Percentiles rank a stretch among this genome's conserved stretches.
Conservation (phyloP, 768 basidiomycete genomes). For the Hypholoma fasciculare region DNA sequence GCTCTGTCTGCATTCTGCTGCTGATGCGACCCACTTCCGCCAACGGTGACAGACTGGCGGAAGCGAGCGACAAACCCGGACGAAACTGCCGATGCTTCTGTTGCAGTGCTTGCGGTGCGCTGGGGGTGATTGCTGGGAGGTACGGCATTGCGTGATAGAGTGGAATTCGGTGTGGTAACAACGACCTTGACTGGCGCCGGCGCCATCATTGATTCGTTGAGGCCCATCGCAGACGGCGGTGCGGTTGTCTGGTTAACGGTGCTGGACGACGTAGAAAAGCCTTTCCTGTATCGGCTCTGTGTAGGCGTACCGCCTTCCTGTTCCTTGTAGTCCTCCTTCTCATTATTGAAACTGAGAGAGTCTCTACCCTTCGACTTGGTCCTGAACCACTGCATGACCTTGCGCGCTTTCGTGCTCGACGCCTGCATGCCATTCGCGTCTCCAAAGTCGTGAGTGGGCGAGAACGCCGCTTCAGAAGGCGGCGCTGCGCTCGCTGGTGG, state of each 20-base stretch:
- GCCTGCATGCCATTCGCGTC: constrained; percentile 48
- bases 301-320: constrained; percentile 26
- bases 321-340: constrained; percentile 17
- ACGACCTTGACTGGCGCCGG: constrained; percentile 37
- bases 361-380: constrained; percentile 59
- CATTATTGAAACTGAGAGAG: constrained; percentile 29
- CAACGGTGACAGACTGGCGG: constrained; percentile 50
- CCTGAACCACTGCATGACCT: constrained; percentile 99
- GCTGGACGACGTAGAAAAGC: constrained; percentile 31
- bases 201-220: constrained; percentile 8
- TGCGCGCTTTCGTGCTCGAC: constrained; percentile 85
- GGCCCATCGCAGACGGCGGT: constrained; percentile 13
- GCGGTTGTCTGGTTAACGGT: constrained; percentile 28
- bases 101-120: constrained; percentile 44
- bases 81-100: constrained; percentile 43
- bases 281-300: constrained; percentile 28
- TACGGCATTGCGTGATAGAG: constrained; percentile 12
- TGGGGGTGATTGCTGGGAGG: constrained; percentile 33
- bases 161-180: constrained; percentile 37
- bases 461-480: constrained; percentile 17
- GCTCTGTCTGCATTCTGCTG: constrained; percentile 29
- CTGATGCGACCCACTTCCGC: constrained; percentile 31
- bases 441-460: constrained; percentile 27
- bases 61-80: constrained; percentile 48
- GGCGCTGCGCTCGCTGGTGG: constrained; percentile 8